Evolutionary conservation across 2,329 filamentous ascomycete species (phyloP), one percentile per base, ranked within the genome.

Genomic region (Pestalotiopsis sp.): DNA sequence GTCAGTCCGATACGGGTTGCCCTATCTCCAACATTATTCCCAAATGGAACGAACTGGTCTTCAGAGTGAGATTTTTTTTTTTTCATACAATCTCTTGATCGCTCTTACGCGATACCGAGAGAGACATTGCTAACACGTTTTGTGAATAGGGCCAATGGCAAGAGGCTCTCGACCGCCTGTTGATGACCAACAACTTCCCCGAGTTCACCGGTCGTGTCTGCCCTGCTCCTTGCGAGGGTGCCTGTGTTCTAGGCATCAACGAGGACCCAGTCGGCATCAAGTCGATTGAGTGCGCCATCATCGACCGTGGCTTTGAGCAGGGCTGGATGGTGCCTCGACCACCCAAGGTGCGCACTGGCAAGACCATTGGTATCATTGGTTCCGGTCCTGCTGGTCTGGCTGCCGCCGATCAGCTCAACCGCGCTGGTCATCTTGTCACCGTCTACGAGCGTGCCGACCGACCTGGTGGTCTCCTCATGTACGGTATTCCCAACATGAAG

Each of bases 401-500:
- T 67, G 90, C 90, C 69, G 95, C 95, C 71, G 95, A 98, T 78
- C 95, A 98, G 82, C 90, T 98, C 73, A 98, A 98, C 89, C 92
- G 92, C 76, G 93, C 93, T 75, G 95, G 95, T 36, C 95, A 98
- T 83, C 84, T 79, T 4, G 94, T 98, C 67, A 97, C 94, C 13
- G 90, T 98, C 20, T 98, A 96, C 78, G 95, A 98, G 87, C 93
- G 95, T 72, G 90, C 94, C 70, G 95, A 98, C 79, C 93, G 95
- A 73, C 85, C 92, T 69, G 95, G 95, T 83, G 95, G 95, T 81
- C 87, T 98, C 67, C 89, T 98, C 77, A 98, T 98, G 95, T 98
- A 98, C 79, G 95, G 95, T 74, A 98, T 98, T 74, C 95, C 95
- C 73, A 98, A 98, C 86, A 98, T 98, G 95, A 98, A 98, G 86